Conservation (phyloP, 2,329 filamentous ascomycete genomes). For the Ramichloridium luteum region DNA sequence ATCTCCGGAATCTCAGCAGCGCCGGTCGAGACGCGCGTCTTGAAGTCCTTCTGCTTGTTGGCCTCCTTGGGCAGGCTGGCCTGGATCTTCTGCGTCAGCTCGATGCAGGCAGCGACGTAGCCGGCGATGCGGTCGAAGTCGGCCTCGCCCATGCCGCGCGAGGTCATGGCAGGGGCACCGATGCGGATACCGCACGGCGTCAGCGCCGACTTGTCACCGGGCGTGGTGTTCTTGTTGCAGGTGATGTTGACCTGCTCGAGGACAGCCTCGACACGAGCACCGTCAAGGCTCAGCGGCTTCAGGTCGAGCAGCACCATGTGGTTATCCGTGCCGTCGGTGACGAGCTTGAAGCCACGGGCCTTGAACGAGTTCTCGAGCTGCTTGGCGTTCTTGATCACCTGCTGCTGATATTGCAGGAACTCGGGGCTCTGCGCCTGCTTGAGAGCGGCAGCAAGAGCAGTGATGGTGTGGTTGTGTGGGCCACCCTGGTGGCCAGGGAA, state of each 20-base stretch:
- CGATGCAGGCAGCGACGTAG: conserved; percentile 84
- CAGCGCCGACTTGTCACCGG: conserved; percentile 85
- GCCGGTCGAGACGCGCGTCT: conserved; percentile 72
- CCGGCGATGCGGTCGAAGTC: conserved; percentile 83
- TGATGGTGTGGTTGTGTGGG: conserved; percentile 98
- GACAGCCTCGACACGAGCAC: conserved; percentile 86
- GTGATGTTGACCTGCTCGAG: conserved; percentile 97
- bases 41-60: conserved; percentile 99
- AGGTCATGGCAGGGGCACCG: conserved; percentile 94
- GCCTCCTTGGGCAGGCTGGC: conserved; percentile 78
- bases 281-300: conserved; percentile 78
- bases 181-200: conserved; percentile 93
- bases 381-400: conserved; percentile 83
- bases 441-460: conserved; percentile 81
- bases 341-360: conserved; percentile 73
- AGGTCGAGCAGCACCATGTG: conserved; percentile 89
- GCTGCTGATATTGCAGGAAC: conserved; percentile 85
- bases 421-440: conserved; percentile 84
- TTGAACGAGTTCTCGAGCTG: conserved; percentile 67
- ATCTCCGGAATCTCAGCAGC: conserved; percentile 54
- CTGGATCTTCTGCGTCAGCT: conserved; percentile 83
- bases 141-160: conserved; percentile 78
- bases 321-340: conserved; percentile 92
- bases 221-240: conserved; percentile 98
- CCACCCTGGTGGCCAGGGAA: conserved; percentile 98